These are phyloP conservation scores for Pseudogymnoascus sp. DNA, from an alignment of 2,329 filamentous ascomycete genomes.

Conservation along the genomic window DNA sequence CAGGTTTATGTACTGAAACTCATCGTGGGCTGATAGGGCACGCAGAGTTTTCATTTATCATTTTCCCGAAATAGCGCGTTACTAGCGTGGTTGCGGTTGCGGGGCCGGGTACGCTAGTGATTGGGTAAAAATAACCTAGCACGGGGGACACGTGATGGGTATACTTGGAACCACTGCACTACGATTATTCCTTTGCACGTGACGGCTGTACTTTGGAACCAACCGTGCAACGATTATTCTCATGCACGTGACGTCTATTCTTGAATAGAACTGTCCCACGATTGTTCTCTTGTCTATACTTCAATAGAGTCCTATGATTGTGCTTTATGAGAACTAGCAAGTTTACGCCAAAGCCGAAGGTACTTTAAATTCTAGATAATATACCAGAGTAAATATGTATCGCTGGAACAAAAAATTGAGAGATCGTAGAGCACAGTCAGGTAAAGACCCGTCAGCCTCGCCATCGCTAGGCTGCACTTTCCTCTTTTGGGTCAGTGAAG, in stretches of 20 bases:
- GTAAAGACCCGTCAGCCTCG: background rate
- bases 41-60: background rate
- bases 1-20: background rate
- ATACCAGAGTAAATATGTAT: background rate
- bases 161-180: no score
- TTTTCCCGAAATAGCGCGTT: background rate
- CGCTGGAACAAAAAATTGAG: background rate
- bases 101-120: background rate
- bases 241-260: no score
- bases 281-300: no score
- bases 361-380: no score
- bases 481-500: background rate
- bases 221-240: no score
- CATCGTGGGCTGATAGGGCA: background rate
- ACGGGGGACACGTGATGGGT: background rate
- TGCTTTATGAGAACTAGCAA: no score
- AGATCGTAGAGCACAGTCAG: background rate
- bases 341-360: no score
- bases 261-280: no score
- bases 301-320: no score
- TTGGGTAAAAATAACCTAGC: background rate
- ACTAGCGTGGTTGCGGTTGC: background rate
- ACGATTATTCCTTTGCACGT: background rate
- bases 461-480: slow-evolving; percentile 1
- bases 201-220: background rate